Evolutionary conservation across 129 eudicot species (phyloP), one percentile per base, ranked within the genome.

Genomic region (Centella asiatica): DNA sequence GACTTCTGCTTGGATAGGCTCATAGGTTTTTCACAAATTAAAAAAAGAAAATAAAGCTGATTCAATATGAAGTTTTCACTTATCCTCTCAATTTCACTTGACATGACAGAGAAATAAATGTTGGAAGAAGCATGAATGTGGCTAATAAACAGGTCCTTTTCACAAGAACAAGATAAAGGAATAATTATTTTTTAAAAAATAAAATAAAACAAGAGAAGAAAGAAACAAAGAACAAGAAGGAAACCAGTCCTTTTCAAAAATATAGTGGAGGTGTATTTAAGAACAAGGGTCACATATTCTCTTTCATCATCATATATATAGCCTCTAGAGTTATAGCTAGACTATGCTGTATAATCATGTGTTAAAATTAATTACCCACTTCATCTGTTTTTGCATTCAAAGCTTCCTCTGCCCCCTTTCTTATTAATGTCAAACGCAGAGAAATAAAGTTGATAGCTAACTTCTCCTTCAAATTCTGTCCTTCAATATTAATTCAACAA

Each of bases 381-480:
- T 72, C 76, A 68, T 63, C 81, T 81, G 82, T 66, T 65, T 76
- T 49, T 76, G 74, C 82, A 80, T 80, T 80, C 65, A 80, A 34
- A 26, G 69, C 68, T 24, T 28, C 62, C 62, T 10, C 62, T 33
- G 62, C 40, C 5, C 52, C 74, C n/a, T n/a, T 53, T 52, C 46
- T 50, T 47, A 70, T 70, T 39, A 50, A 70, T 70, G 69, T 23
- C 56, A 53, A 50, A 18, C 20, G 57, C 51, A 51, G 61, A 65
- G 66, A 58, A 72, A 65, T 80, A 68, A 80, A 80, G 57, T 72
- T 72, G 70, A 71, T 69, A 62, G 76, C 17, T 20, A 48, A 31
- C 46, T 33, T 18, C 75, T 64, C 71, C 85, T 50, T 70, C 77
- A 64, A 47, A 6, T 44, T 36, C 58, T 56, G 66, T 73, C 72